Evolutionary conservation across 352 stramenopile species (phyloP).

Genomic region (Phytophthora sojae): DNA sequence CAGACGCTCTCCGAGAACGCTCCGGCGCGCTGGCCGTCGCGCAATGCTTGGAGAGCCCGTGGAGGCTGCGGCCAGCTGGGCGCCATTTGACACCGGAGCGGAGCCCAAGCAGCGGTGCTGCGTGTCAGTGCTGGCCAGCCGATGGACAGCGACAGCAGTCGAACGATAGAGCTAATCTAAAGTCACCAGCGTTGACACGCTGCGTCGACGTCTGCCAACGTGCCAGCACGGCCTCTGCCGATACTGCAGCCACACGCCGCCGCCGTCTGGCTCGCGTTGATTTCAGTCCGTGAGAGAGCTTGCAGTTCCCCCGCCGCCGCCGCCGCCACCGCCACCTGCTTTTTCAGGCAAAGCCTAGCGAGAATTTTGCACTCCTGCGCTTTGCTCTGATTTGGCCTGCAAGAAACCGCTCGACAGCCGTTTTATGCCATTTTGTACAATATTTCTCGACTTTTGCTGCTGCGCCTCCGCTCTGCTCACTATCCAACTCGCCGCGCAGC

Average conservation of each 20-base stretch:
- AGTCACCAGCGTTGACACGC: conserved; percentile 11
- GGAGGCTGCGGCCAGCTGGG: conserved; percentile 21
- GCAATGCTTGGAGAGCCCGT: conserved; percentile 27
- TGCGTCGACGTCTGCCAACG: too few relatives aligned
- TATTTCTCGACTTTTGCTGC: conserved; percentile 23
- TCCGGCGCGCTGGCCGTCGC: conserved; percentile 25
- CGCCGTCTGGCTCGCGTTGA: conserved; percentile 26
- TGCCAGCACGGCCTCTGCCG: conserved; percentile 12
- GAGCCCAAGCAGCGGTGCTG: conserved; percentile 13
- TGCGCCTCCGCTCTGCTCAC: conserved; percentile 16
- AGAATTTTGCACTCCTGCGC: conserved; percentile 31
- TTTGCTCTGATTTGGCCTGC: conserved; percentile 20
- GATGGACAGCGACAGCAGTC: conserved; percentile 28
- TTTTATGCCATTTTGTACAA: conserved; percentile 27
- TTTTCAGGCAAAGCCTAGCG: conserved; percentile 31
- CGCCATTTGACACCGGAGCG: conserved; percentile 27
- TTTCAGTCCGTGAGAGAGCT: conserved; percentile 11
- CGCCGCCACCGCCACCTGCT: conserved; percentile 25
- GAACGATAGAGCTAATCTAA: conserved; percentile 32
- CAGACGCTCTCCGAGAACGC: conserved; percentile 38
- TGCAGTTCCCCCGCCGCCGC: not conserved
- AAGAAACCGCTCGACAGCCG: conserved; percentile 38
- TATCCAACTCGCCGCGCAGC: conserved; percentile 35
- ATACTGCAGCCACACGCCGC: conserved; percentile 20
- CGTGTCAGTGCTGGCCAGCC: conserved; percentile 7